These are phyloP conservation scores for Pyrenochaeta sp. DNA, from an alignment of 2,329 filamentous ascomycete genomes.

Conservation along the genomic window DNA sequence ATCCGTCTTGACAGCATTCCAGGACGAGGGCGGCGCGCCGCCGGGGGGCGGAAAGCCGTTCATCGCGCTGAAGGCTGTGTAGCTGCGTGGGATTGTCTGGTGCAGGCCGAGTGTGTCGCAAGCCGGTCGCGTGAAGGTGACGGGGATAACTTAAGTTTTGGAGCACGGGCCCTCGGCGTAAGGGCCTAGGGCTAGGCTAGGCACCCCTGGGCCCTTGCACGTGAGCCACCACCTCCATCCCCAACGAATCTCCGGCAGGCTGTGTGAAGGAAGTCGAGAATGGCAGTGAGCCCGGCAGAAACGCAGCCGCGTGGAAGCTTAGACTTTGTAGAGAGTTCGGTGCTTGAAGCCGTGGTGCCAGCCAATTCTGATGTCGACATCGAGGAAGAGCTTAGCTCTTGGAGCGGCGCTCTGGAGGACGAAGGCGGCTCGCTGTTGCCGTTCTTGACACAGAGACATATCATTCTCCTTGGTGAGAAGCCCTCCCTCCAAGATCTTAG, in stretches of 20 bases:
- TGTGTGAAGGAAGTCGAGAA: conserved; percentile 10
- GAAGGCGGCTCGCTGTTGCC: conserved; percentile 58
- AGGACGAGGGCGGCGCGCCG: conserved; percentile 55
- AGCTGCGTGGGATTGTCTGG: conserved; percentile 9
- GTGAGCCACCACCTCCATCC: conserved; percentile 15
- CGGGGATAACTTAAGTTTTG: conserved; percentile 10
- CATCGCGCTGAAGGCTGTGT: conserved; percentile 55
- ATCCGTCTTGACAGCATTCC: conserved; percentile 81
- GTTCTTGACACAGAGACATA: conserved; percentile 67
- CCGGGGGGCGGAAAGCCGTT: conserved; percentile 63
- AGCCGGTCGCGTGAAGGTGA: not conserved
- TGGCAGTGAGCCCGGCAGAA: conserved; percentile 29
- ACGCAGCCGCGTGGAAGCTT: conserved; percentile 38
- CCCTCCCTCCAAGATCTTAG: conserved; percentile 44
- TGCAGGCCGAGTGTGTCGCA: conserved; percentile 6
- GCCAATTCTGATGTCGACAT: conserved; percentile 45
- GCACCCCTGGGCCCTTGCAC: conserved; percentile 24
- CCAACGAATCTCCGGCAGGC: not conserved
- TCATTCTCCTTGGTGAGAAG: conserved; percentile 74
- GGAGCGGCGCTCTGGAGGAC: conserved; percentile 55
- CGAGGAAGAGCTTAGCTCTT: conserved; percentile 50
- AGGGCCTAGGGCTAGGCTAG: conserved; percentile 14
- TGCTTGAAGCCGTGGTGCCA: conserved; percentile 50
- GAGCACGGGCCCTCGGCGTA: conserved; percentile 11
- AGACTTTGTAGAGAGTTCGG: conserved; percentile 49